phyloP scores from a whole-genome alignment of 2,329 filamentous ascomycete species.

The Diaporthe humulicola region DNA sequence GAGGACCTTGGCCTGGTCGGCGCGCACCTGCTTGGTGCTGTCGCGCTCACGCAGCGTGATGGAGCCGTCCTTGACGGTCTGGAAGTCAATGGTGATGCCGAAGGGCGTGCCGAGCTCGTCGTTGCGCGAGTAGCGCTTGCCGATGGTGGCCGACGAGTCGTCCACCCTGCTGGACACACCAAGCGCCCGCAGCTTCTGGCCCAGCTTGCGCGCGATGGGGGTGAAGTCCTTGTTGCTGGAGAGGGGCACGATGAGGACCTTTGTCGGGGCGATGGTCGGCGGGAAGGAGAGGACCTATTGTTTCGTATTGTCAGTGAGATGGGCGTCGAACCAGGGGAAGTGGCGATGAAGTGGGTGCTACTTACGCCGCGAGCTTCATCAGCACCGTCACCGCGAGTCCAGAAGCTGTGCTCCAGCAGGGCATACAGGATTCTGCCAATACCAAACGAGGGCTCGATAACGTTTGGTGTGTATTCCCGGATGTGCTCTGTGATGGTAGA shows the following conservation, averaged over 20 bases:
- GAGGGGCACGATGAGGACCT: slow-evolving; percentile 92
- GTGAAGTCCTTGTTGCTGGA: slow-evolving; percentile 85
- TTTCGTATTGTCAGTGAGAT: slow-evolving; percentile 42
- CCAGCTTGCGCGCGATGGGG: slow-evolving; percentile 80
- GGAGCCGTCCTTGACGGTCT: slow-evolving; percentile 88
- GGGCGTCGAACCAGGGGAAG: slow-evolving; percentile 29
- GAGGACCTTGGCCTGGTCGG: slow-evolving; percentile 83
- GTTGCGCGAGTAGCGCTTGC: slow-evolving; percentile 94
- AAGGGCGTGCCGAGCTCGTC: slow-evolving; percentile 96
- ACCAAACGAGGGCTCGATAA: slow-evolving; percentile 97
- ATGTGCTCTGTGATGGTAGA: slow-evolving; percentile 85
- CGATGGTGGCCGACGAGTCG: slow-evolving; percentile 91
- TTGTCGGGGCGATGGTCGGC: slow-evolving; percentile 86
- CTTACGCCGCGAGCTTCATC: slow-evolving; percentile 90
- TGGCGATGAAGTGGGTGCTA: slow-evolving; percentile 44
- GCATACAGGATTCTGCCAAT: slow-evolving; percentile 95
- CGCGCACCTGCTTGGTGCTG: slow-evolving; percentile 90
- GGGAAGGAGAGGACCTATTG: slow-evolving; percentile 71
- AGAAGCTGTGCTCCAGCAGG: slow-evolving; percentile 95
- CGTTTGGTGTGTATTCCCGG: slow-evolving; percentile 93
- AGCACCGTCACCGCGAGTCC: slow-evolving; percentile 81
- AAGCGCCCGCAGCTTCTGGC: slow-evolving; percentile 79
- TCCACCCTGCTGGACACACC: slow-evolving; percentile 89
- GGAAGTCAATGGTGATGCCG: slow-evolving; percentile 95
- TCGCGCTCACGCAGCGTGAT: slow-evolving; percentile 93